phyloP scores from a whole-genome alignment of 129 eudicot species.

The Silybum marianum region DNA sequence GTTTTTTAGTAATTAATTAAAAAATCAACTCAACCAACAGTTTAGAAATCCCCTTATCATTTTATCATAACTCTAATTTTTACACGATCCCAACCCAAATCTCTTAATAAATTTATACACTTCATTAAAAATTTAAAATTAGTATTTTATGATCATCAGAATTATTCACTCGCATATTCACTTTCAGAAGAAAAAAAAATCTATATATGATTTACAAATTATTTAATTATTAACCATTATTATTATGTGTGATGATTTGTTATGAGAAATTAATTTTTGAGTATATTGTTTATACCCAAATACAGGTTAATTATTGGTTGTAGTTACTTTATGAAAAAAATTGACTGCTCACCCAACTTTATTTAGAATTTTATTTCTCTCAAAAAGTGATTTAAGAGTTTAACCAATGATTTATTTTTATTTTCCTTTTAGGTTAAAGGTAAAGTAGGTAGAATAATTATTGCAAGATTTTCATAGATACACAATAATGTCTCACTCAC shows the following conservation, averaged over 20 bases:
- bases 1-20: background rate
- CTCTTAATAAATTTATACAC: background rate
- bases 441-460: conserved; percentile 43
- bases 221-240: too few species aligned
- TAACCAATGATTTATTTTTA: conserved; percentile 21
- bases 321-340: conserved; percentile 17
- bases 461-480: conserved; percentile 29
- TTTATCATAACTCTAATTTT: too few species aligned
- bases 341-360: conserved; percentile 49
- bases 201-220: too few species aligned
- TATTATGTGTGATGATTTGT: background rate
- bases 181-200: too few species aligned
- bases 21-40: background rate
- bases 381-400: conserved; percentile 34
- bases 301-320: background rate
- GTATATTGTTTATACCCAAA: background rate
- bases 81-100: background rate
- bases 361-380: background rate
- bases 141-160: background rate
- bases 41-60: background rate
- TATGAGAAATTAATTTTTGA: background rate
- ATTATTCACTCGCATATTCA: background rate
- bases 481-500: conserved; percentile 22
- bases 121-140: background rate
- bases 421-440: conserved; percentile 27